Evolutionary conservation across 1,284 basidiomycete genomes (phyloP).

Genomic region (Sutorius eximius): DNA sequence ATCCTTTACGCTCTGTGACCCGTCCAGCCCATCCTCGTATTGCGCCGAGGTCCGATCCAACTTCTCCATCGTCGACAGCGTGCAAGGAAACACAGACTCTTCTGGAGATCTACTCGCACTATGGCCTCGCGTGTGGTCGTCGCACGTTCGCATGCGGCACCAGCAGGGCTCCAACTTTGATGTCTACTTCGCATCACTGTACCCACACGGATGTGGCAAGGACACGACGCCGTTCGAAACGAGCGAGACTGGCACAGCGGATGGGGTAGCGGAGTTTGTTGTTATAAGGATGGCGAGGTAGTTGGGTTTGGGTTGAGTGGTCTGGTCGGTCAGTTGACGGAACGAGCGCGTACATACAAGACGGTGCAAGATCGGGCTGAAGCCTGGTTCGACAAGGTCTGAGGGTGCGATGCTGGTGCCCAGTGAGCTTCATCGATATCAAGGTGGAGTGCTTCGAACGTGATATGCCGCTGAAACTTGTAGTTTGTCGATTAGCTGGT

Average conservation of each 20-base stretch:
- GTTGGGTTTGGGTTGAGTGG: slow-evolving; percentile 30
- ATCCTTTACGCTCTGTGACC: slow-evolving; percentile 36
- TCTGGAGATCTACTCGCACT: slow-evolving; percentile 24
- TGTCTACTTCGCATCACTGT: slow-evolving; percentile 19
- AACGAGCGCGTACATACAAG: slow-evolving; percentile 14
- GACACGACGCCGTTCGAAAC: slow-evolving; percentile 32
- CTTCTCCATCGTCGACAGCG: slow-evolving; percentile 28
- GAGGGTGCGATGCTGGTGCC: neutral
- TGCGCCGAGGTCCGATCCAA: slow-evolving; percentile 30
- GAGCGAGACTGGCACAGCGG: slow-evolving; percentile 2
- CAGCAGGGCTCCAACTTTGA: slow-evolving; percentile 14
- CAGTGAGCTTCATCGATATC: too few relatives aligned
- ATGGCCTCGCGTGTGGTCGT: slow-evolving; percentile 28
- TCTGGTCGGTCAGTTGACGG: slow-evolving; percentile 12
- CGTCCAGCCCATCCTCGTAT: slow-evolving; percentile 26
- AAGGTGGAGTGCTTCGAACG: too few relatives aligned
- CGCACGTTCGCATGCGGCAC: slow-evolving; percentile 31
- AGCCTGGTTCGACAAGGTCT: slow-evolving; percentile 30
- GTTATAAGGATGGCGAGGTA: slow-evolving; percentile 21
- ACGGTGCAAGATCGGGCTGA: slow-evolving; percentile 23
- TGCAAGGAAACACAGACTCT: neutral
- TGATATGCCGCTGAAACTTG: too few relatives aligned
- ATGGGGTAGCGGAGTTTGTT: slow-evolving; percentile 22
- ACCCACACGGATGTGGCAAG: slow-evolving; percentile 31
- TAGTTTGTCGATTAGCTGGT: too few relatives aligned